These are phyloP conservation scores for Nissolia schottii DNA, from an alignment of 306 rosid genomes.

Conservation along the genomic window DNA sequence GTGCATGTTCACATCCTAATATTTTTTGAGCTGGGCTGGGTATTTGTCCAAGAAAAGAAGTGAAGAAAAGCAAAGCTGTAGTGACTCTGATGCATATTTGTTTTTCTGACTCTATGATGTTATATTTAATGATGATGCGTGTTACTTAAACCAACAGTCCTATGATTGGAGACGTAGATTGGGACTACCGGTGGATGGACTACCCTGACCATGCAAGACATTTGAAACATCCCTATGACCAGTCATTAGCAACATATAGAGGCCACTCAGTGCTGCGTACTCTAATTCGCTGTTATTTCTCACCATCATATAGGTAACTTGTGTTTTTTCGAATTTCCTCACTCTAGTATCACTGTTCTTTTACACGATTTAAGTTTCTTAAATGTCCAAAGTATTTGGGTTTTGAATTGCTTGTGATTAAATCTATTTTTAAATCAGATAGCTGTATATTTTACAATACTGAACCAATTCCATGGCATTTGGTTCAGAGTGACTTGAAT, in stretches of 20 bases:
- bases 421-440: neutral
- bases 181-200: slow-evolving; percentile 96
- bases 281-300: slow-evolving; percentile 83
- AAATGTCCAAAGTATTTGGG: neutral
- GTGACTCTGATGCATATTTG: neutral
- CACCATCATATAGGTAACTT: slow-evolving; percentile 73
- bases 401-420: neutral
- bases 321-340: neutral
- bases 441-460: neutral
- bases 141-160: slow-evolving; percentile 31
- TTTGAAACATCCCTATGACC: slow-evolving; percentile 62
- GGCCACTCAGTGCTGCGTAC: slow-evolving; percentile 85
- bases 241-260: slow-evolving; percentile 67
- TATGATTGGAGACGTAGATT: slow-evolving; percentile 43
- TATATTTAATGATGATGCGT: neutral
- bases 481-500: too few relatives aligned
- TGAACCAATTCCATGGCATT: neutral
- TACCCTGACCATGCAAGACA: slow-evolving; percentile 59
- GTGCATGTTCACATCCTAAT: neutral
- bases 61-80: neutral
- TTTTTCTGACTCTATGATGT: neutral
- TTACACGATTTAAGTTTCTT: neutral
- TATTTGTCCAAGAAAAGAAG: neutral
- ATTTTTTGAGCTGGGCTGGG: neutral
- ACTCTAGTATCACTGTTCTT: neutral